phyloP scores from a whole-genome alignment of 352 stramenopile species.

The Pythium graminicola region DNA sequence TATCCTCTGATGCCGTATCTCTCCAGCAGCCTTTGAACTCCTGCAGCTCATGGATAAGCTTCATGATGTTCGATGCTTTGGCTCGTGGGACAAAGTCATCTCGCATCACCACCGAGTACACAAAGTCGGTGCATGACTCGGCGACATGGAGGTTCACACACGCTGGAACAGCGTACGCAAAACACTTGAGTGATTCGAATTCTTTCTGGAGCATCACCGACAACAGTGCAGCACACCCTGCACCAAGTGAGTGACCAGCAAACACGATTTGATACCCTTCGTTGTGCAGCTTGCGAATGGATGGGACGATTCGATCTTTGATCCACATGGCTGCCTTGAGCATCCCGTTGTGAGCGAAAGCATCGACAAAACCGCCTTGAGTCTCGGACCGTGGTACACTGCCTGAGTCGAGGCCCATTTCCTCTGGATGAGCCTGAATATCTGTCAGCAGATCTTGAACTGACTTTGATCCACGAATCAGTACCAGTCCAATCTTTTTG shows the following conservation, averaged over 20 bases:
- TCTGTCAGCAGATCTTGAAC: constrained; percentile 82
- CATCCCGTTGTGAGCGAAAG: constrained; percentile 85
- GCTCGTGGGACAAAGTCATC: constrained; percentile 82
- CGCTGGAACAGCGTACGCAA: constrained; percentile 79
- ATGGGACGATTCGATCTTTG: constrained; percentile 74
- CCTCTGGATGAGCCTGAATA: constrained; percentile 76
- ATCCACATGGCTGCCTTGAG: constrained; percentile 84
- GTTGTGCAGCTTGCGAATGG: constrained; percentile 58
- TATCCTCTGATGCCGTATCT: constrained; percentile 70
- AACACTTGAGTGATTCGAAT: constrained; percentile 74
- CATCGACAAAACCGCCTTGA: constrained; percentile 70
- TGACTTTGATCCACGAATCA: constrained; percentile 82
- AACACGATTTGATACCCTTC: constrained; percentile 82
- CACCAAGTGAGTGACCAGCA: constrained; percentile 73
- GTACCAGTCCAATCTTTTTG: constrained; percentile 66
- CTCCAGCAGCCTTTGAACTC: constrained; percentile 79
- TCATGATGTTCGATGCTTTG: constrained; percentile 79
- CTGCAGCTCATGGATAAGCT: constrained; percentile 64
- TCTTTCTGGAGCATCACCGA: constrained; percentile 84
- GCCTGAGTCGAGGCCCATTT: constrained; percentile 45
- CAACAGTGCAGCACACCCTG: constrained; percentile 65
- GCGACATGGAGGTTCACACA: constrained; percentile 80
- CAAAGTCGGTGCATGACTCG: constrained; percentile 66
- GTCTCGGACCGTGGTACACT: constrained; percentile 35
- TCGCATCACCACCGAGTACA: constrained; percentile 78